phyloP scores from a whole-genome alignment of 139 green algal genomes.

The Closterium sp. region DNA sequence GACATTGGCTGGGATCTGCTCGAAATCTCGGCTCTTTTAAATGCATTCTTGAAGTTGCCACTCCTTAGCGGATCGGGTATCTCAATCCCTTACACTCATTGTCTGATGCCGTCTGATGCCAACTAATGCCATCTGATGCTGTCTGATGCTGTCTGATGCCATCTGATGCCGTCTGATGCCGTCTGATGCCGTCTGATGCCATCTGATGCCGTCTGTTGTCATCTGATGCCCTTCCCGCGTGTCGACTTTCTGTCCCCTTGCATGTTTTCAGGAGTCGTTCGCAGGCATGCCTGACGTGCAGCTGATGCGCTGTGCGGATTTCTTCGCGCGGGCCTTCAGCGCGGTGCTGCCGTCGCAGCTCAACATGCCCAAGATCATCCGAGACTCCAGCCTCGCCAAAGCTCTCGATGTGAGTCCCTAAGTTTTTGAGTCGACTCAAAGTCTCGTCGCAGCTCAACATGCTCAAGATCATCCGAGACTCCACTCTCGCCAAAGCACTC shows the following conservation, averaged over 20 bases:
- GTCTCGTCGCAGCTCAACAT: too few relatives aligned
- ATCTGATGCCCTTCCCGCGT: not conserved
- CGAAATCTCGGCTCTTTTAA: not conserved
- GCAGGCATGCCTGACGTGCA: conserved; percentile 15
- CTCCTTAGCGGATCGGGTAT: not conserved
- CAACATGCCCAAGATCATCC: conserved; percentile 24
- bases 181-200: not conserved
- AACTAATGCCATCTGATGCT: not conserved
- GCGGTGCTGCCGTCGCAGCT: conserved; percentile 21
- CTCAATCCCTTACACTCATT: not conserved
- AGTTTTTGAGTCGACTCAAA: not conserved
- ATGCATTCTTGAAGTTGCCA: not conserved
- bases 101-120: not conserved
- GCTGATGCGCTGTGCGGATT: conserved; percentile 43
- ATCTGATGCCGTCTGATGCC: too few relatives aligned
- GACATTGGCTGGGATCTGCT: not conserved
- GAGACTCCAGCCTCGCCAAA: conserved; percentile 4
- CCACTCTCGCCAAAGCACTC: too few relatives aligned
- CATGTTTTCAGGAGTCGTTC: conserved; percentile 32
- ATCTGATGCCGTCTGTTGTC: not conserved
- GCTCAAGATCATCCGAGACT: too few relatives aligned
- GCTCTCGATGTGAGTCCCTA: conserved; percentile 15
- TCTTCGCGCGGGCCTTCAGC: conserved; percentile 36
- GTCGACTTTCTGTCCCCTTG: not conserved
- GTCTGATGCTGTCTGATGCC: too few relatives aligned